Evolutionary conservation across 2,329 filamentous ascomycete genomes (phyloP).

Genomic region (Phyllosticta citribraziliensis): DNA sequence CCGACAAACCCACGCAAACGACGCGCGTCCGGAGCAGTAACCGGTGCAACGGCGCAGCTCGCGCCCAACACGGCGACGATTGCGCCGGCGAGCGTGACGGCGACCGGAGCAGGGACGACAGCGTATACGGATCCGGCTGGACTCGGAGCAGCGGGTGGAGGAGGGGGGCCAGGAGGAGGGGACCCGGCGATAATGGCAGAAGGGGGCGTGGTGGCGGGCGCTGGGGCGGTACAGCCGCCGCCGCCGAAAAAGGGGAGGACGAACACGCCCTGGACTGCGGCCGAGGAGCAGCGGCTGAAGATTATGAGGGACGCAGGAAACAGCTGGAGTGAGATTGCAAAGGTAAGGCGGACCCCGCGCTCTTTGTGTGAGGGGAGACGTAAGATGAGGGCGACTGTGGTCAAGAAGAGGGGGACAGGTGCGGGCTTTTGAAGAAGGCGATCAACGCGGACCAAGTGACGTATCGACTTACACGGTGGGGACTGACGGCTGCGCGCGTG

Average conservation of each 20-base stretch:
- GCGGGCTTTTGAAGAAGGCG: neutral
- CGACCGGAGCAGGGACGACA: neutral
- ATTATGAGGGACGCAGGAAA: conserved; percentile 86
- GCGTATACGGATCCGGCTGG: conserved; percentile 6
- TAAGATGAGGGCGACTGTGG: neutral
- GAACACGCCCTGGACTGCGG: conserved; percentile 97
- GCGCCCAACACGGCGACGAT: conserved; percentile 6
- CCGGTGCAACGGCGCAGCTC: conserved; percentile 19
- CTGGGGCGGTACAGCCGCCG: conserved; percentile 16
- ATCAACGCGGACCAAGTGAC: neutral
- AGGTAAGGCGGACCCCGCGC: conserved; percentile 45
- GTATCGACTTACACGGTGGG: neutral
- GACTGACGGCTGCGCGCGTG: neutral
- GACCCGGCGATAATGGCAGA: conserved; percentile 3
- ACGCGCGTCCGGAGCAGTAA: conserved; percentile 25
- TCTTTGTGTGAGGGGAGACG: neutral
- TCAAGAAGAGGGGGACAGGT: neutral
- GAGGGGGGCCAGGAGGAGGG: neutral
- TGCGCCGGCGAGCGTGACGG: conserved; percentile 4
- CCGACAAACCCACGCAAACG: conserved; percentile 34
- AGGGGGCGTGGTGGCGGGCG: neutral
- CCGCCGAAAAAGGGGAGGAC: conserved; percentile 82
- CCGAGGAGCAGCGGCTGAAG: conserved; percentile 86
- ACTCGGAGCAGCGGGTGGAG: neutral
- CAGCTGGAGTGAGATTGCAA: conserved; percentile 97